Conservation (phyloP, 768 basidiomycete species). For the Austroboletus eburneus region DNA sequence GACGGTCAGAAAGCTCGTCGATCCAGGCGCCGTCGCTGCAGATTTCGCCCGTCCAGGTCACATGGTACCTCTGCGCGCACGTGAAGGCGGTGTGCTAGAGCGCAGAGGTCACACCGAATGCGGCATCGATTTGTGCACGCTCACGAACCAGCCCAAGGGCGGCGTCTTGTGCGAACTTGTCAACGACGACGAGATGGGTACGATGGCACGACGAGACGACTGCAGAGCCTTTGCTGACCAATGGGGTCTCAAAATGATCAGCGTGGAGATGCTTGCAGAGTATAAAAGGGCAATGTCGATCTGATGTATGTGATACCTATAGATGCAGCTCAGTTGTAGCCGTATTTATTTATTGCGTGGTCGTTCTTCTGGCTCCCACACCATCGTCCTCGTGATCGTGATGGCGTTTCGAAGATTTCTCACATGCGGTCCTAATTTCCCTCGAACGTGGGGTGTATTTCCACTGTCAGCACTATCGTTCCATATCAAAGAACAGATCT, state of each 20-base stretch:
- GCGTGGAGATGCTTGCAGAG: conserved; percentile 77
- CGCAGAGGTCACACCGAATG: conserved; percentile 94
- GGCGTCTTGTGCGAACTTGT: conserved; percentile 95
- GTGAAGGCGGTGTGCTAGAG: conserved; percentile 78
- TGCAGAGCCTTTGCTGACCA: conserved; percentile 86
- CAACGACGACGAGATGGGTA: conserved; percentile 83
- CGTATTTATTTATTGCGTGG: no score
- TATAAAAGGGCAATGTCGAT: conserved; percentile 22
- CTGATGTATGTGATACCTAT: no score
- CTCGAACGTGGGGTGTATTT: no score
- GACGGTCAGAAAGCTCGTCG: conserved; percentile 80
- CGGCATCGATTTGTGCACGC: conserved; percentile 77
- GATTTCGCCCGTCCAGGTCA: conserved; percentile 95
- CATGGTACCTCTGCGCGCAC: conserved; percentile 88
- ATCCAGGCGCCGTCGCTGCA: conserved; percentile 44
- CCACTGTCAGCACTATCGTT: no score
- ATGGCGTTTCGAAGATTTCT: no score
- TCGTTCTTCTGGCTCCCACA: no score
- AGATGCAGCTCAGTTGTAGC: no score
- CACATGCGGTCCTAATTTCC: no score
- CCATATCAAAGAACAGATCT: no score
- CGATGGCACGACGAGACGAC: conserved; percentile 94
- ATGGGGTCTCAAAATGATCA: conserved; percentile 93
- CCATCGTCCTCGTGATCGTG: no score
- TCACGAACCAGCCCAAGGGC: conserved; percentile 57